These are phyloP conservation scores for Verticillium tricorpus DNA, from an alignment of 2,329 filamentous ascomycete genomes.

Conservation along the genomic window DNA sequence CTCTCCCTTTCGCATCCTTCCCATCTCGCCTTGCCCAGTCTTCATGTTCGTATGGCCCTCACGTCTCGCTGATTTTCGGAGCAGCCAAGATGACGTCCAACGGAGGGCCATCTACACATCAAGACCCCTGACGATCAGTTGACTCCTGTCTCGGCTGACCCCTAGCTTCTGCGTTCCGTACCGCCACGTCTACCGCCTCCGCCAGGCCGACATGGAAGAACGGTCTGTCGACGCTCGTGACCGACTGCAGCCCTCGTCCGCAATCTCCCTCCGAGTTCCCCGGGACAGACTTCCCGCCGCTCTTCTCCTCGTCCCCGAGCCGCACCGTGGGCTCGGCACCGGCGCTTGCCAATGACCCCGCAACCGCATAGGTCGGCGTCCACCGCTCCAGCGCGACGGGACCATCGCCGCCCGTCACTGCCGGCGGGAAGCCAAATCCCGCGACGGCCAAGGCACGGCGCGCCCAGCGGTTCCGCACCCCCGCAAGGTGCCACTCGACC, in stretches of 20 bases:
- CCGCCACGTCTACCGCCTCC: constrained; percentile 80
- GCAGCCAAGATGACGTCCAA: no score
- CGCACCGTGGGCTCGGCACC: constrained; percentile 17
- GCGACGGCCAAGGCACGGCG: constrained; percentile 49
- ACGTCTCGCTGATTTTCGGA: no score
- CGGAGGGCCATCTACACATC: background rate
- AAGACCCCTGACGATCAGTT: background rate
- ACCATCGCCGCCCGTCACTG: constrained; percentile 20
- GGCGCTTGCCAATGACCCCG: constrained; percentile 19
- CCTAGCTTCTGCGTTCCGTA: constrained; percentile 66
- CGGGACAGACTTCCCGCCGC: constrained; percentile 32
- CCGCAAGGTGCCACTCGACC: constrained; percentile 50
- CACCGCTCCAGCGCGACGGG: constrained; percentile 28
- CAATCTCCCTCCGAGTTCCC: constrained; percentile 3
- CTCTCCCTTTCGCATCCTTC: no score
- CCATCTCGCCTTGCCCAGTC: no score
- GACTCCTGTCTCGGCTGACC: background rate
- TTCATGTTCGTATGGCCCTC: no score
- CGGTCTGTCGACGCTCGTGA: constrained; percentile 83
- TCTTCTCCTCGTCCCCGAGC: constrained; percentile 41
- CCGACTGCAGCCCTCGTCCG: constrained; percentile 29
- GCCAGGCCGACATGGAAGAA: constrained; percentile 94
- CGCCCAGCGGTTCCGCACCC: constrained; percentile 51
- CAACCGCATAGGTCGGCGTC: constrained; percentile 18
- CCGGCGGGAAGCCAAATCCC: constrained; percentile 41